Percentiles rank a stretch among this genome's conserved stretches.
Conservation (phyloP, 2,329 filamentous ascomycete genomes). For the Aureobasidium sp. region DNA sequence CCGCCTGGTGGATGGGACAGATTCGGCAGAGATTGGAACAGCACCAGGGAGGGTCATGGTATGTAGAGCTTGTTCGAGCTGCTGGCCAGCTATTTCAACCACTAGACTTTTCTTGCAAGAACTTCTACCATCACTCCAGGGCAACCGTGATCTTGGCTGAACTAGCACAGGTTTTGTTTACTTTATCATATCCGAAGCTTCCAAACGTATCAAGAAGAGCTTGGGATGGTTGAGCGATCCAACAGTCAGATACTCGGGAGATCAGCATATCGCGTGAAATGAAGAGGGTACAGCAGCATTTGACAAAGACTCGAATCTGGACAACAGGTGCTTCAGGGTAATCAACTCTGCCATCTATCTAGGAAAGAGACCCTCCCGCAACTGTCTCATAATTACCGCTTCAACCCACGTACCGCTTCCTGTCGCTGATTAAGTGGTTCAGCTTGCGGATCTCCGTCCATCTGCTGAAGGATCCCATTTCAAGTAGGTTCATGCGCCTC, state of each 20-base stretch:
- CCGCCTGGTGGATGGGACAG: slow-evolving; percentile 49
- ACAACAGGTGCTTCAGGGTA: neutral
- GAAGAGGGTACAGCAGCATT: too few species aligned
- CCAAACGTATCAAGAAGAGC: neutral
- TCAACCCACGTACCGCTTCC: slow-evolving; percentile 2
- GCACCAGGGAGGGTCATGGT: slow-evolving; percentile 19
- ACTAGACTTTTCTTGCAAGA: neutral
- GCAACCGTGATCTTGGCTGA: neutral
- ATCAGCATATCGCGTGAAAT: too few species aligned
- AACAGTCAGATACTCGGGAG: too few species aligned
- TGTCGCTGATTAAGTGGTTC: slow-evolving; percentile 32
- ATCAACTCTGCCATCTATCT: neutral
- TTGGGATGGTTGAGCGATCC: neutral
- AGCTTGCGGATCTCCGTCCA: slow-evolving; percentile 63
- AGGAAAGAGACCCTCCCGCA: neutral
- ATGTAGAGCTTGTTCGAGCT: slow-evolving; percentile 9
- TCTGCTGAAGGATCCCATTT: slow-evolving; percentile 59
- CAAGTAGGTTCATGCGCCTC: slow-evolving; percentile 63
- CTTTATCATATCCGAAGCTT: neutral
- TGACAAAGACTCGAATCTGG: neutral
- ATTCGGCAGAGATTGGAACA: slow-evolving; percentile 48
- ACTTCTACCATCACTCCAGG: neutral
- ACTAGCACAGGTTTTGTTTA: neutral
- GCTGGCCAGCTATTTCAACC: neutral
- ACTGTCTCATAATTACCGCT: neutral